phyloP scores from a whole-genome alignment of 345 rosid species.

The Moricandia arvensis region DNA sequence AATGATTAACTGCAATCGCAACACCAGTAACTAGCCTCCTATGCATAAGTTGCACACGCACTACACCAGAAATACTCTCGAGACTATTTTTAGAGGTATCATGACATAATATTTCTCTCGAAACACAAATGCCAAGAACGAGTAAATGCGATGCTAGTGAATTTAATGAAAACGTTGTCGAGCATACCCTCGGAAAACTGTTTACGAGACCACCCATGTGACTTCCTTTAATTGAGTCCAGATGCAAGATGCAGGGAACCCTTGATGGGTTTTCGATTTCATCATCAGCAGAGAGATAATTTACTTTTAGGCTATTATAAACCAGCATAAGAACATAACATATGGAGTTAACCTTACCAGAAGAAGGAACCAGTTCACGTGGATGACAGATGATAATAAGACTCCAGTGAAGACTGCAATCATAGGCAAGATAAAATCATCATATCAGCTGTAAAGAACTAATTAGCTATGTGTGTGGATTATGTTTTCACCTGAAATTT shows the following conservation, averaged over 20 bases:
- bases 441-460: slow-evolving; percentile 15
- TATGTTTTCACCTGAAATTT: slow-evolving; percentile 67
- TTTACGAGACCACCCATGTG: slow-evolving; percentile 76
- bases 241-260: slow-evolving; percentile 84
- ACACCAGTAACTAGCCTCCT: neutral
- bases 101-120: neutral
- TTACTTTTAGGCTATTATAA: neutral
- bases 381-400: slow-evolving; percentile 89
- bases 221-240: slow-evolving; percentile 96
- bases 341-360: slow-evolving; percentile 47
- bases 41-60: neutral
- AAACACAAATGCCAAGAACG: slow-evolving; percentile 6
- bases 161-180: neutral
- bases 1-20: neutral
- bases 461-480: neutral
- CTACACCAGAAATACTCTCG: too few relatives aligned
- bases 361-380: slow-evolving; percentile 59
- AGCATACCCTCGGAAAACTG: slow-evolving; percentile 80
- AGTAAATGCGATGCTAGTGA: slow-evolving; percentile 19
- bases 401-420: slow-evolving; percentile 96
- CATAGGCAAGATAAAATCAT: slow-evolving; percentile 32
- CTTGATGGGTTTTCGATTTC: slow-evolving; percentile 44
- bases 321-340: slow-evolving; percentile 2
- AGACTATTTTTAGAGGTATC: neutral
- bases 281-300: slow-evolving; percentile 44